These are phyloP conservation scores for Anastatica hierochuntica DNA, from an alignment of 345 rosid species.

Conservation along the genomic window DNA sequence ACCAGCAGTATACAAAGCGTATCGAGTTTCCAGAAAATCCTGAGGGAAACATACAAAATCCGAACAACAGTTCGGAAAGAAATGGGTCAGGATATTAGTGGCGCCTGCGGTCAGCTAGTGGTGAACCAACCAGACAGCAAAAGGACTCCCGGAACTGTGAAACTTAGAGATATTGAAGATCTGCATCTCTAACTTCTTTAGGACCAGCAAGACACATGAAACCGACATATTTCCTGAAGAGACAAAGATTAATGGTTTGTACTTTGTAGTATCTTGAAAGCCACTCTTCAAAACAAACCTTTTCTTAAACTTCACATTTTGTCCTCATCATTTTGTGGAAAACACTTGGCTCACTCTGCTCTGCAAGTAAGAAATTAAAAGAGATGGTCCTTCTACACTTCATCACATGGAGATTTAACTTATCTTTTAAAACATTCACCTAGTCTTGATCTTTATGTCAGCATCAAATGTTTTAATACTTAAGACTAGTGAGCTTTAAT, in stretches of 20 bases:
- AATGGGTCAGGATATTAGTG: conserved; percentile 93
- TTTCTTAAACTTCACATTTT: conserved; percentile 24
- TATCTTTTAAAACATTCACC: conserved; percentile 3
- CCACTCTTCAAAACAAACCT: conserved; percentile 1
- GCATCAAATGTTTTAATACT: neutral
- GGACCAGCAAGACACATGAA: conserved; percentile 15
- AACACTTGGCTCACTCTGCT: conserved; percentile 19
- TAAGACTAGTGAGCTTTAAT: too few species aligned
- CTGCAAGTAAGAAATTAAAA: conserved; percentile 2
- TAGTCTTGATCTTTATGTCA: neutral
- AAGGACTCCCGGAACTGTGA: conserved; percentile 18
- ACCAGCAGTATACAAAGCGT: conserved; percentile 57
- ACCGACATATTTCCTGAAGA: conserved; percentile 1
- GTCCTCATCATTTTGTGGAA: conserved; percentile 5
- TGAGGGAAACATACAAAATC: conserved; percentile 59
- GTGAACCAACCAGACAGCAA: conserved; percentile 47
- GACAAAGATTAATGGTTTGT: conserved; percentile 4
- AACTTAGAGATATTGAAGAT: conserved; percentile 82
- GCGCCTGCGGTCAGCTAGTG: conserved; percentile 95
- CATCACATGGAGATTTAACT: conserved; percentile 2
- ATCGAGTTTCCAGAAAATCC: conserved; percentile 61
- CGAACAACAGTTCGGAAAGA: conserved; percentile 77
- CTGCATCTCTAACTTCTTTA: conserved; percentile 31
- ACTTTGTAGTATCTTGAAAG: conserved; percentile 19
- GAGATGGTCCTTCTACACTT: conserved; percentile 15